These are phyloP conservation scores for Phycomyces nitens DNA, from an alignment of 192 early-diverging fungal species.

Conservation along the genomic window DNA sequence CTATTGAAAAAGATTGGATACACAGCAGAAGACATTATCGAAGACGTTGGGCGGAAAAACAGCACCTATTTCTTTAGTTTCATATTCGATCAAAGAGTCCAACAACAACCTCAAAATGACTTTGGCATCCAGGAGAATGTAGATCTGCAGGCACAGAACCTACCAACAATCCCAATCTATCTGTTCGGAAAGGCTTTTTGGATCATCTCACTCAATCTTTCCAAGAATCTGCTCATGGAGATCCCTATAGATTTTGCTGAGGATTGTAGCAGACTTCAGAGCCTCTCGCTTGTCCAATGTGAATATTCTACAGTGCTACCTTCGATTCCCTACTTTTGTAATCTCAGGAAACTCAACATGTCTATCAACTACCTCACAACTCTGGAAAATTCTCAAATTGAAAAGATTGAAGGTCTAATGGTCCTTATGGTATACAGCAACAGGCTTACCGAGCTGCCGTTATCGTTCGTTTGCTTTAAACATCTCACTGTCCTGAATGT, in stretches of 20 bases:
- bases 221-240: constrained; percentile 76
- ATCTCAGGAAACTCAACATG: constrained; percentile 71
- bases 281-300: constrained; percentile 68
- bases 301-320: constrained; percentile 65
- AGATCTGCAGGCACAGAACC: constrained; percentile 66
- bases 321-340: constrained; percentile 60
- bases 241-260: constrained; percentile 82
- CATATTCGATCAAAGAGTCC: constrained; percentile 48
- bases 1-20: constrained; percentile 80
- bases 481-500: constrained; percentile 65
- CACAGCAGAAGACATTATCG: constrained; percentile 65
- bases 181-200: constrained; percentile 67
- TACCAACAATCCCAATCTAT: constrained; percentile 78
- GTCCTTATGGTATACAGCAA: constrained; percentile 73
- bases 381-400: constrained; percentile 63
- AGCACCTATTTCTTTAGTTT: constrained; percentile 83
- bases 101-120: constrained; percentile 33
- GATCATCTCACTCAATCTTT: constrained; percentile 77
- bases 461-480: constrained; percentile 53
- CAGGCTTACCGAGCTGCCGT: constrained; percentile 66
- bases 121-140: constrained; percentile 50
- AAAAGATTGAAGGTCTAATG: constrained; percentile 53
- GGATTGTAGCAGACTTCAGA: constrained; percentile 61
- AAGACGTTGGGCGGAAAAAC: constrained; percentile 74
- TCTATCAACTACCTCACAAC: constrained; percentile 70